Conservation (phyloP, 2,329 filamentous ascomycete genomes). For the Diaporthe capsici region DNA sequence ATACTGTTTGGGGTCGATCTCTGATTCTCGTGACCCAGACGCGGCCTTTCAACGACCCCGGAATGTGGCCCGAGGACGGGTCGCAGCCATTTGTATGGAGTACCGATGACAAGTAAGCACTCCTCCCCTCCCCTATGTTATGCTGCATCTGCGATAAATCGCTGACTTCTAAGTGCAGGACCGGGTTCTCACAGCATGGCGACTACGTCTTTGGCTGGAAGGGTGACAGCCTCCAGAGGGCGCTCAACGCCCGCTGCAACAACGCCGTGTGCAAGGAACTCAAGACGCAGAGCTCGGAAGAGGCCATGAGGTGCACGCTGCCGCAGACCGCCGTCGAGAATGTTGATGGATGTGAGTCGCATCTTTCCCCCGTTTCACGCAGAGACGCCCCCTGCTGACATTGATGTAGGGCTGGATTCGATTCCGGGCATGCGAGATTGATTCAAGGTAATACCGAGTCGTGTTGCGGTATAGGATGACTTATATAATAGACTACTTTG, state of each 20-base stretch:
- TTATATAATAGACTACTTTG: too few relatives aligned
- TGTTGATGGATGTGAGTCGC: conserved; percentile 50
- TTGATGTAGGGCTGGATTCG: neutral
- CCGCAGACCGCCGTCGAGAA: conserved; percentile 49
- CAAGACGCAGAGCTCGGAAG: conserved; percentile 46
- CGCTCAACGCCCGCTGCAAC: conserved; percentile 42
- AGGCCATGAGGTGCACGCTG: conserved; percentile 52
- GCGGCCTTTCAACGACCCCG: conserved; percentile 40
- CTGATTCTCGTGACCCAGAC: conserved; percentile 32
- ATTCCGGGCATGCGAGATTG: conserved; percentile 2
- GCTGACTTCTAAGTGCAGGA: conserved; percentile 43
- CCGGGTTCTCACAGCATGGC: conserved; percentile 54
- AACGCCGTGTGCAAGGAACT: conserved; percentile 43
- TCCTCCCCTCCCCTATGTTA: too few relatives aligned
- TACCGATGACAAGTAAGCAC: conserved; percentile 46
- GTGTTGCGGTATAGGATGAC: too few relatives aligned
- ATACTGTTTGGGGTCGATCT: neutral
- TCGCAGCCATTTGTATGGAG: conserved; percentile 49
- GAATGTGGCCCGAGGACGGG: conserved; percentile 50
- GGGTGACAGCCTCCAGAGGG: conserved; percentile 50
- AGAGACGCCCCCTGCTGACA: neutral
- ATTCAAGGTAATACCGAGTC: too few relatives aligned
- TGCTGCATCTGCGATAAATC: conserved; percentile 42
- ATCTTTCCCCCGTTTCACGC: too few relatives aligned
- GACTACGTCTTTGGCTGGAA: conserved; percentile 58